Base-by-base conservation (phyloP, 768 basidiomycete genomes). In the Leccinum barrowsii region DNA sequence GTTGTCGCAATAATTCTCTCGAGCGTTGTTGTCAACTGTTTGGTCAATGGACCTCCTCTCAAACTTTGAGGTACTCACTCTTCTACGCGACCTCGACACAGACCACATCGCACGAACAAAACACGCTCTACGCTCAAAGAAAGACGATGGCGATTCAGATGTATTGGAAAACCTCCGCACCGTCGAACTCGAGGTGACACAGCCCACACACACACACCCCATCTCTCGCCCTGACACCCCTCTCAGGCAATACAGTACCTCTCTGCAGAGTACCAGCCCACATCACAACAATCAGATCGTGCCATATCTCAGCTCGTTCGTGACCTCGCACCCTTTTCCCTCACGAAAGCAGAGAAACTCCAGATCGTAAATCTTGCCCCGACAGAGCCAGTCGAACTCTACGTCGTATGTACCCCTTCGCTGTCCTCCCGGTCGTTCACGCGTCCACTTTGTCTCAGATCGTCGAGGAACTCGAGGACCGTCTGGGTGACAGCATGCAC, bases 321-420 rank as follows among this genome's bases (percentile, higher is more conserved):
- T 57, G 77, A 77, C 40, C 82, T 98, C 10, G 81, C 83, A 2
- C 76, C 83, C 19, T 89, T 85, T 61, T 80, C 82, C 34, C 76
- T 98, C 60, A 95, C 94, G 1, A 97, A 95, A 65, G 85, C 89
- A 3, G 95, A 98, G 78, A 94, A 94, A 67, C 79, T 97, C 3
- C 92, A 95, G 67, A 80, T 97, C 35, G 86, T 92, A n/a, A 97
- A 98, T 67, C 79, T 96, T 5, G 88, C 87, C 1, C 95, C 95
- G 2, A 86, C 84, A 7, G 80, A 85, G 50, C 78, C 85, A 0
- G 92, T 96, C 24, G 92, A 94, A 70, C 83, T 97, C 24, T 95
- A 97, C 67, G 89, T 92, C 57, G 94, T 95, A 63, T 49, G 92
- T 81, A 35, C 53, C 22, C 32, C 30, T n/a, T 15, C 32, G 19